These are phyloP conservation scores for Butyriboletus loyo DNA, from an alignment of 768 basidiomycete genomes.

Conservation along the genomic window DNA sequence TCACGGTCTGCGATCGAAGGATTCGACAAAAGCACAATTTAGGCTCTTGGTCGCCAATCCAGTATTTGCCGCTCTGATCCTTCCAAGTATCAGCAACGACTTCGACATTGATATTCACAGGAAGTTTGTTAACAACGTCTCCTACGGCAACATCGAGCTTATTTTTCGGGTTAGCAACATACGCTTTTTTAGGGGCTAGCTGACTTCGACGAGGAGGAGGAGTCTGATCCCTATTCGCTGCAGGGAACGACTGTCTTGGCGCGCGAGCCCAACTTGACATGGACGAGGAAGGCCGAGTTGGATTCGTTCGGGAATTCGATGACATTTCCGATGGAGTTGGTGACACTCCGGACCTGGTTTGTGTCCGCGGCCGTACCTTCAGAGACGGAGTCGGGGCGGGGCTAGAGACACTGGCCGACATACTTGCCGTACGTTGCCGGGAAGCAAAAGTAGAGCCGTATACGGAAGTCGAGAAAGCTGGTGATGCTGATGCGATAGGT, in stretches of 20 bases:
- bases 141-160: constrained; percentile 92
- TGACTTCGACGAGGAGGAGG: constrained; percentile 43
- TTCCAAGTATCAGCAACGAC: constrained; percentile 83
- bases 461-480: constrained; percentile 34
- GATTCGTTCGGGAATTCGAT: constrained; percentile 45
- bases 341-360: constrained; percentile 48
- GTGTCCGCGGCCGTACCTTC: constrained; percentile 38
- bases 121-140: constrained; percentile 84
- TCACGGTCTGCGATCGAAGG: constrained; percentile 85
- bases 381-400: constrained; percentile 34
- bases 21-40: constrained; percentile 92
- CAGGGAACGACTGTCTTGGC: constrained; percentile 59
- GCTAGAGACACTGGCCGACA: constrained; percentile 43
- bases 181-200: constrained; percentile 54
- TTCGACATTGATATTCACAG: constrained; percentile 79
- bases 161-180: constrained; percentile 85
- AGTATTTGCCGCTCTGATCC: constrained; percentile 92
- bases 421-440: constrained; percentile 75
- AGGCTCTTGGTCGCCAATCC: constrained; percentile 91
- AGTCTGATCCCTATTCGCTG: constrained; percentile 41
- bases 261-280: constrained; percentile 67
- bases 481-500: constrained; percentile 44
- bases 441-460: constrained; percentile 74
- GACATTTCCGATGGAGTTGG: constrained; percentile 65
- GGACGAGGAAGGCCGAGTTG: constrained; percentile 42